Evolutionary conservation across 257 asterid species (phyloP).

Genomic region (Penstemon newberryi): DNA sequence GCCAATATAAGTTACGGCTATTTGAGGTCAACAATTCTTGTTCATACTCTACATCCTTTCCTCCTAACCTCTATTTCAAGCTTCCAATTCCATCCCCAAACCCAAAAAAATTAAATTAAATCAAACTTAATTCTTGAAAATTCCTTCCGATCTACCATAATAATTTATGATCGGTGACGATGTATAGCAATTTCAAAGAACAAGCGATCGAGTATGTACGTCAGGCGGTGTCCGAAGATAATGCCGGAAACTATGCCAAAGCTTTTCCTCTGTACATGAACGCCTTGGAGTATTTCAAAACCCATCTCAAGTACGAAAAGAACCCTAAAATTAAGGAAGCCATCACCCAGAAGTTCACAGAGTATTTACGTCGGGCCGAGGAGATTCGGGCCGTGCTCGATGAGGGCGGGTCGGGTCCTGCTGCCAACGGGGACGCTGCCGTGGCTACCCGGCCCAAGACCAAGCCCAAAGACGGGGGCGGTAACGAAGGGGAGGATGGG

Average conservation of each 20-base stretch:
- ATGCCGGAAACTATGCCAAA: conserved; percentile 67
- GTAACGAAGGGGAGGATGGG: conserved; percentile 53
- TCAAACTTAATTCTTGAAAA: too few species aligned
- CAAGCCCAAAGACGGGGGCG: conserved; percentile 62
- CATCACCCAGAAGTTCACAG: conserved; percentile 69
- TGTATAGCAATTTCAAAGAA: conserved; percentile 80
- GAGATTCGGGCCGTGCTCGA: conserved; percentile 73
- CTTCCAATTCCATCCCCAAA: too few species aligned
- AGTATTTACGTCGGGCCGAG: conserved; percentile 73
- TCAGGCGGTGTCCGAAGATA: conserved; percentile 74
- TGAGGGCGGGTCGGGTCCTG: conserved; percentile 54
- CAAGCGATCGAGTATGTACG: conserved; percentile 75
- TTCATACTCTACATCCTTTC: too few species aligned
- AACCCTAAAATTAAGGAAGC: conserved; percentile 79
- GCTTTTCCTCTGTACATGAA: conserved; percentile 78
- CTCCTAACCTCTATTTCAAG: too few species aligned
- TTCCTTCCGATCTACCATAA: too few species aligned
- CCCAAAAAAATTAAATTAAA: too few species aligned
- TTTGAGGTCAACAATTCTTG: too few species aligned
- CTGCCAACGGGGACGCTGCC: conserved; percentile 58
- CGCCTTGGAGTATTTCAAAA: conserved; percentile 70
- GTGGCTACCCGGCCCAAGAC: conserved; percentile 60
- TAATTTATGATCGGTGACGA: conserved; percentile 30
- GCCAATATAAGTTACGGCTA: too few species aligned
- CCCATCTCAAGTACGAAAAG: conserved; percentile 75